Evolutionary conservation across 805 yeast species (phyloP).

Genomic region (Kluyveromyces lactis): DNA sequence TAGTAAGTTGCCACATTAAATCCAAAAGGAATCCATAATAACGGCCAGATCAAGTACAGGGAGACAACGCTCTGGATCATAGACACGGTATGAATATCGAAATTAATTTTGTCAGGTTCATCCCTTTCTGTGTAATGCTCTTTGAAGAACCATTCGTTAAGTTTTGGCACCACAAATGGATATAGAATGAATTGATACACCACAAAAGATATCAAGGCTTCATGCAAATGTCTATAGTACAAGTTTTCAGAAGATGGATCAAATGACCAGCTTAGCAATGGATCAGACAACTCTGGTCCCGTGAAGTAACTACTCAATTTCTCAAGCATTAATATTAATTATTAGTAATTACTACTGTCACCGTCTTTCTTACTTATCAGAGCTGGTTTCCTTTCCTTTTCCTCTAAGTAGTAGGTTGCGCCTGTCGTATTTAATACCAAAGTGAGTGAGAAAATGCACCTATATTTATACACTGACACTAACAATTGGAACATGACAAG

Average conservation of each 20-base stretch:
- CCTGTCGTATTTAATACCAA: no score
- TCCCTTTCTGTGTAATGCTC: constrained; percentile 40
- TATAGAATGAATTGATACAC: constrained; percentile 50
- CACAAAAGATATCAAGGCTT: constrained; percentile 48
- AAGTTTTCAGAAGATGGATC: constrained; percentile 33
- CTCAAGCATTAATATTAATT: background rate
- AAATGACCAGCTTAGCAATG: constrained; percentile 21
- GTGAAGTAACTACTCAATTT: background rate
- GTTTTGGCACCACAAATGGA: constrained; percentile 37
- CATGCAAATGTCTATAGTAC: constrained; percentile 63
- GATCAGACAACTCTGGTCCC: constrained; percentile 15
- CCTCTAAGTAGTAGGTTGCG: no score
- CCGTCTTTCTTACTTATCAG: no score
- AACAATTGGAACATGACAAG: no score
- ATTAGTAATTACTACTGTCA: no score
- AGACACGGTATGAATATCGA: constrained; percentile 86
- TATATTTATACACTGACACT: no score
- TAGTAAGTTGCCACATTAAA: constrained; percentile 55
- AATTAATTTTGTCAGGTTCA: constrained; percentile 51
- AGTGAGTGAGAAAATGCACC: no score
- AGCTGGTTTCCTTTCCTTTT: no score
- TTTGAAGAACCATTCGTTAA: constrained; percentile 46
- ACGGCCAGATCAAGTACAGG: constrained; percentile 50
- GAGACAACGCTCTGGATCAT: constrained; percentile 75
- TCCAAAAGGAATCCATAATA: constrained; percentile 42